These are phyloP conservation scores for Acer saccharum DNA, from an alignment of 345 rosid genomes.

Conservation along the genomic window DNA sequence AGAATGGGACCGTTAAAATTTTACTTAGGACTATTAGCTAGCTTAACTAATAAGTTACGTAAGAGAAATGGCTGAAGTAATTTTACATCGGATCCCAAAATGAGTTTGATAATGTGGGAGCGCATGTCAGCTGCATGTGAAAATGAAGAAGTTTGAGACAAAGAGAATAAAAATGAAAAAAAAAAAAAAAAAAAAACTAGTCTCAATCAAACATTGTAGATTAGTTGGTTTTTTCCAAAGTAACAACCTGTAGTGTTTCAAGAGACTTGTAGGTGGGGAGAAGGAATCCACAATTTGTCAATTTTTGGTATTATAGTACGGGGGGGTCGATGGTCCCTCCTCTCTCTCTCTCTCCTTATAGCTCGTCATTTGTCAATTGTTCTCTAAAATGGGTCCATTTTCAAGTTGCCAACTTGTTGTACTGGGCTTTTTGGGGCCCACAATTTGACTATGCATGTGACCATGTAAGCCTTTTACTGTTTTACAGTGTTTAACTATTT, in stretches of 20 bases:
- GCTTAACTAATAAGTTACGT: too few relatives aligned
- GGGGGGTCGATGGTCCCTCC: constrained; percentile 12
- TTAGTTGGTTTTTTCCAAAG: not conserved
- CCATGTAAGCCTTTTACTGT: not conserved
- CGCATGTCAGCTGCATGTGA: too few relatives aligned
- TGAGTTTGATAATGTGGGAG: too few relatives aligned
- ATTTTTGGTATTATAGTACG: not conserved
- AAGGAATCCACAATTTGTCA: too few relatives aligned
- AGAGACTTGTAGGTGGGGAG: too few relatives aligned
- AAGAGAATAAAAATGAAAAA: constrained; percentile 14
- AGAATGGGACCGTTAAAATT: too few relatives aligned
- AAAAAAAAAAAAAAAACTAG: not conserved
- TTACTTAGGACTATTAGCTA: too few relatives aligned
- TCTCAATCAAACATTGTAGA: constrained; percentile 11
- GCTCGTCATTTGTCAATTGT: too few relatives aligned
- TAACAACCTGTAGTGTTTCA: not conserved
- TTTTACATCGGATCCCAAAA: too few relatives aligned
- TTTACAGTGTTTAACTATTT: too few relatives aligned
- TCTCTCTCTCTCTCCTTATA: not conserved
- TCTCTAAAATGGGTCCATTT: not conserved
- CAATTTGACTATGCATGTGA: not conserved
- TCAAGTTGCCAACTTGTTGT: constrained; percentile 1
- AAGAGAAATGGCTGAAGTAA: too few relatives aligned
- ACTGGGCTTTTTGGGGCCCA: not conserved
- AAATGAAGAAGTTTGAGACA: constrained; percentile 7